Conservation (phyloP, 768 basidiomycete species). For the Podaxis sp. region DNA sequence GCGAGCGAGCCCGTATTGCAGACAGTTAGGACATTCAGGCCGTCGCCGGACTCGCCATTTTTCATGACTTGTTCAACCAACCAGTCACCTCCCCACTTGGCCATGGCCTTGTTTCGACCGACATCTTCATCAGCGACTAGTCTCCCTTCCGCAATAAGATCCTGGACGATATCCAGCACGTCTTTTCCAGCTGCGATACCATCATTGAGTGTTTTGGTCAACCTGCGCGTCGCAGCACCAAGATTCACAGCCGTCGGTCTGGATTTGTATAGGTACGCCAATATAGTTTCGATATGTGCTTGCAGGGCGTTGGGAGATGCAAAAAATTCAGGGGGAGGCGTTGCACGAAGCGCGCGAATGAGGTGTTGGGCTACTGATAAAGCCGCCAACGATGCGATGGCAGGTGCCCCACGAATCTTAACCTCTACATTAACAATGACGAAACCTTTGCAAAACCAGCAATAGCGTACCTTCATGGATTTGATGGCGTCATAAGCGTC, state of each 20-base stretch:
- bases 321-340: constrained; percentile 53
- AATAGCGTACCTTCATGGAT: constrained; percentile 75
- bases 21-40: constrained; percentile 84
- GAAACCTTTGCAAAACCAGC: constrained; percentile 1
- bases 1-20: constrained; percentile 98
- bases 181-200: constrained; percentile 41
- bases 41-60: constrained; percentile 33
- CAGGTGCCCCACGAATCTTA: constrained; percentile 83
- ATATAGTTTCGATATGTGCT: constrained; percentile 51
- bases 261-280: constrained; percentile 77
- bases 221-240: constrained; percentile 76
- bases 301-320: constrained; percentile 50
- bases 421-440: too few relatives aligned
- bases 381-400: constrained; percentile 90
- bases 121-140: constrained; percentile 86
- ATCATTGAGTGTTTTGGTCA: constrained; percentile 48
- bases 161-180: constrained; percentile 48
- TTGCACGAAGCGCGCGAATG: constrained; percentile 44
- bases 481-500: constrained; percentile 94
- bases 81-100: constrained; percentile 86
- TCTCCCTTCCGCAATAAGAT: constrained; percentile 68
- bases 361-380: constrained; percentile 72
- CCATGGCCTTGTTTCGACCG: constrained; percentile 83
- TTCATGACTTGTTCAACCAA: constrained; percentile 51
- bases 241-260: constrained; percentile 98